Conservation (phyloP, 1,284 basidiomycete genomes). For the Cutaneotrichosporon cavernicola region DNA sequence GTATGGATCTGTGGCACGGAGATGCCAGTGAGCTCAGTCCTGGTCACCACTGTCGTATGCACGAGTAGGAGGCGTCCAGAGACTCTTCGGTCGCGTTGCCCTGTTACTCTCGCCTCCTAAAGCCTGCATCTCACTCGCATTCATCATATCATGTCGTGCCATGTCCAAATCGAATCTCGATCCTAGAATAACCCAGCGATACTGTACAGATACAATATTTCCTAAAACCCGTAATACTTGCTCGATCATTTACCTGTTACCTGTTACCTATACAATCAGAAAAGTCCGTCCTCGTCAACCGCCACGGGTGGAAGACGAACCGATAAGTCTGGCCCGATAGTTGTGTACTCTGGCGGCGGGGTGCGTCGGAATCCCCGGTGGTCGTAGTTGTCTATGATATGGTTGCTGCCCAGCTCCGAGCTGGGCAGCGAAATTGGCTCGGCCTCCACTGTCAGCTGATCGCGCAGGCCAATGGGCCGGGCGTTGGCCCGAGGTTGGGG, state of each 20-base stretch:
- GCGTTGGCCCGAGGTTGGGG: neutral
- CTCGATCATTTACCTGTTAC: neutral
- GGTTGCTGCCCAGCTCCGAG: neutral
- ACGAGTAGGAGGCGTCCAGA: too few species aligned
- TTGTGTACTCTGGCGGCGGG: neutral
- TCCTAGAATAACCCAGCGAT: neutral
- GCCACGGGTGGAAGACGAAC: neutral
- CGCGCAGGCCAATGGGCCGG: neutral
- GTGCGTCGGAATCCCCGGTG: neutral
- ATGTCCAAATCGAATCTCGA: too few species aligned
- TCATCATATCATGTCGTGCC: too few species aligned
- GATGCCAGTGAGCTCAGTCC: too few species aligned
- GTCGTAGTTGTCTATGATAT: neutral
- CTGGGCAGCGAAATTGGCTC: neutral
- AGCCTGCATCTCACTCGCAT: too few species aligned
- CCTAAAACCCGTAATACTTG: neutral
- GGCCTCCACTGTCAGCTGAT: neutral
- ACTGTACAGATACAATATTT: neutral
- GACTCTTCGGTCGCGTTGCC: too few species aligned
- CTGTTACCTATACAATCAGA: conserved; percentile 1
- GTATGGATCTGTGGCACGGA: too few species aligned
- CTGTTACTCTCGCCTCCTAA: too few species aligned
- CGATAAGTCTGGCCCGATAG: neutral
- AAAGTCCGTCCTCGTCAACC: neutral
- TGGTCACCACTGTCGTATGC: too few species aligned